These are phyloP conservation scores for Sporisorium exsertum DNA, from an alignment of 1,284 basidiomycete species.

Conservation along the genomic window DNA sequence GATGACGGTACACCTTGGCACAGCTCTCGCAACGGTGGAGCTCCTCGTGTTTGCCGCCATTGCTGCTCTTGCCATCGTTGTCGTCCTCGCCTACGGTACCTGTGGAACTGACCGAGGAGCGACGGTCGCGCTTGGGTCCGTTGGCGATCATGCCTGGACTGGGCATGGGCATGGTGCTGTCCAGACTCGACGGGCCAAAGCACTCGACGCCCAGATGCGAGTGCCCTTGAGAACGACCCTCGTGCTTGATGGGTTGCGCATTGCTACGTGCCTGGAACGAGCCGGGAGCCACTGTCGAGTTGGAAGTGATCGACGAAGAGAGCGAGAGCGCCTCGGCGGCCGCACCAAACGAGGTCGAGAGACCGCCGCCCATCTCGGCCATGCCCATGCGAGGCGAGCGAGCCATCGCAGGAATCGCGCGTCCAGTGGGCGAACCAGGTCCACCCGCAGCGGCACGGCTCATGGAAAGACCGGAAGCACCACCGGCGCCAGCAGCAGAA, in stretches of 20 bases:
- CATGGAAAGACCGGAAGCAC: conserved; percentile 49
- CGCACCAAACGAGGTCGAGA: conserved; percentile 65
- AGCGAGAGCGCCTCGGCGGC: conserved; percentile 63
- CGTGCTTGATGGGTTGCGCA: conserved; percentile 39
- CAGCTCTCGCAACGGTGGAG: conserved; percentile 88
- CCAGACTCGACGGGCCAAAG: conserved; percentile 56
- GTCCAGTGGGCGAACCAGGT: conserved; percentile 46
- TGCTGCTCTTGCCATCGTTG: conserved; percentile 70
- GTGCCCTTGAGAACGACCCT: conserved; percentile 44
- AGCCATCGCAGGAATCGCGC: conserved; percentile 43
- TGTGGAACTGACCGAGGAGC: conserved; percentile 66
- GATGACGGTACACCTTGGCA: conserved; percentile 87
- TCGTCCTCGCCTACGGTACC: conserved; percentile 74
- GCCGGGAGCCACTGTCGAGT: conserved; percentile 45
- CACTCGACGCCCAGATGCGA: conserved; percentile 63
- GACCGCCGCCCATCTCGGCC: conserved; percentile 34
- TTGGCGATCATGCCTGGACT: conserved; percentile 42
- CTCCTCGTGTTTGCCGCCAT: conserved; percentile 48
- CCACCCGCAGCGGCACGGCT: conserved; percentile 25
- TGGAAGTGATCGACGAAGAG: conserved; percentile 50
- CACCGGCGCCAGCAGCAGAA: conserved; percentile 51
- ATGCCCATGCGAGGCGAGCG: conserved; percentile 46
- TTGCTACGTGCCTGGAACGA: conserved; percentile 41
- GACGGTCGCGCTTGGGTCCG: conserved; percentile 64
- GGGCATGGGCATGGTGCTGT: conserved; percentile 50